phyloP scores from a whole-genome alignment of 345 rosid genomes.

The Gossypium anomalum region DNA sequence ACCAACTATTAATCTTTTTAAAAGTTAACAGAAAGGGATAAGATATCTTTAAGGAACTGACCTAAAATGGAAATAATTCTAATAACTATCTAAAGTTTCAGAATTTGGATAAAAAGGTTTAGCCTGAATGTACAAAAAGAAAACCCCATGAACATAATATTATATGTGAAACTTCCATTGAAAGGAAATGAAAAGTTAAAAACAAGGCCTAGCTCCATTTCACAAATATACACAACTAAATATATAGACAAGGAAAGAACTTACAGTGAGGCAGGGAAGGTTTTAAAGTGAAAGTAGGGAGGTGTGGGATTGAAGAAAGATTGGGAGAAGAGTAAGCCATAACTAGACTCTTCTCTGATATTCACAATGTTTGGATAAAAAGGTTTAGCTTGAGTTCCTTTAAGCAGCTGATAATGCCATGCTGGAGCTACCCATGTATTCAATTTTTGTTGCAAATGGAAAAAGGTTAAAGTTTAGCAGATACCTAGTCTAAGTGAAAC shows the following conservation, averaged over 20 bases:
- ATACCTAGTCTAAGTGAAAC: too few relatives aligned
- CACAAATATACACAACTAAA: neutral
- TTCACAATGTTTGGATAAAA: too few relatives aligned
- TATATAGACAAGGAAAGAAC: slow-evolving; percentile 19
- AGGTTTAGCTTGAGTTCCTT: too few relatives aligned
- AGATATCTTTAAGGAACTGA: neutral
- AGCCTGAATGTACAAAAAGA: neutral
- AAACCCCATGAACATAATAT: neutral
- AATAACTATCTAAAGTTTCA: neutral
- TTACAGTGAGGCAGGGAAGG: slow-evolving; percentile 26
- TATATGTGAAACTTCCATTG: too few relatives aligned
- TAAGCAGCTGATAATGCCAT: too few relatives aligned
- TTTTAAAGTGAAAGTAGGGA: slow-evolving; percentile 20
- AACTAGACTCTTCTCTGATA: neutral
- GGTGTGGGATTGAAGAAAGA: slow-evolving; percentile 30
- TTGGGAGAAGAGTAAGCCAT: slow-evolving; percentile 27
- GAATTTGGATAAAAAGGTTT: neutral
- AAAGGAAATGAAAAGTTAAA: neutral
- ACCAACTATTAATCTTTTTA: neutral
- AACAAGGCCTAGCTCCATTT: neutral
- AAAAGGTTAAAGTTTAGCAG: too few relatives aligned
- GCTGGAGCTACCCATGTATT: too few relatives aligned
- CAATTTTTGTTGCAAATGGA: neutral
- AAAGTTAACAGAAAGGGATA: neutral
- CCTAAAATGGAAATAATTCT: neutral